Base-by-base conservation (phyloP, 2,329 filamentous ascomycete genomes). In the Dactylellina cionopaga region DNA sequence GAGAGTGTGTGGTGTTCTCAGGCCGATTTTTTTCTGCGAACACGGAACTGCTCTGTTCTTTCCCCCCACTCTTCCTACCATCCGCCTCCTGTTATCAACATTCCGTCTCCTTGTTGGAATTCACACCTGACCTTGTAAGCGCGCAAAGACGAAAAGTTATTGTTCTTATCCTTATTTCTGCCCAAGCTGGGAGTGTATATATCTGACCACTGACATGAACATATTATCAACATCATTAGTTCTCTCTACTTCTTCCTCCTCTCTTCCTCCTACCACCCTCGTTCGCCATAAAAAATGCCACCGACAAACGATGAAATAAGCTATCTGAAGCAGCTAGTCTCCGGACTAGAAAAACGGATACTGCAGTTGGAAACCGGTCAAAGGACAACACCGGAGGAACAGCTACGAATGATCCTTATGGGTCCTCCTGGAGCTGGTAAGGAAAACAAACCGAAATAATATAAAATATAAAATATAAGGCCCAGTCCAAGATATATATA, bases 381-480 rank as follows among this genome's bases (percentile, higher is more conserved):
- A 77, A 80, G 82, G 39, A 83, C 78, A 85, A 85, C 74, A 33
- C 81, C 72, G 77, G 56, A 85, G 37, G 85, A 89, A 77, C 87
- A 90, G 79, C 87, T 99, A 82, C 90, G 95, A 83, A 96, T 99
- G 91, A 92, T 99, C 79, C 85, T 99, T 79, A 98, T 99, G 84
- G 95, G 95, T 35, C 95, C 95, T 80, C 95, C 95, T 65, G 95
- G 95, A 82, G 95, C 95, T 82, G 95, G 95, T 98, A 87, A 78
- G 90, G 84, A 59, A 51, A 39, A 22, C 7, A 37, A 15, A 10
- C 5, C 19, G 33, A 31, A 29, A 52, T 15, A 31, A 17, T 35
- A 17, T 44, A 9, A 10, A 9, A 41, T 41, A 5, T 41, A 41
- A 9, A 41, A 9, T 17, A 44, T 17, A 44, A 4, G n/a, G 24